These are phyloP conservation scores for Neurospora sublineolata DNA, from an alignment of 495 filamentous ascomycete genomes.

Conservation along the genomic window DNA sequence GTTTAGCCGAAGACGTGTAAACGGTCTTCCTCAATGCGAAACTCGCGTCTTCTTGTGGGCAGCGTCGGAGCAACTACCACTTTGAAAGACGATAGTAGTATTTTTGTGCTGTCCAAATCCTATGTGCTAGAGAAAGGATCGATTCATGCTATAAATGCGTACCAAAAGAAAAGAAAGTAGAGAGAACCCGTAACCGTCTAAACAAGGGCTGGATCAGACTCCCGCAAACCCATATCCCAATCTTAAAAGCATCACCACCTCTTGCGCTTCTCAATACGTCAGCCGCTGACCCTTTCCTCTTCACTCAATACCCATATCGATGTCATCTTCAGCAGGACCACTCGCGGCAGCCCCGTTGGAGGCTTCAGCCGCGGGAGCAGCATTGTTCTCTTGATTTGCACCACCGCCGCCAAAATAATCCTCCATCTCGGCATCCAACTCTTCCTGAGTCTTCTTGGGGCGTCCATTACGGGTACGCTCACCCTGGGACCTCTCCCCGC, in stretches of 20 bases:
- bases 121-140: not conserved
- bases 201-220: not conserved
- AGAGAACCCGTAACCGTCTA: not conserved
- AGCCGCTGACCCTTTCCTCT: not conserved
- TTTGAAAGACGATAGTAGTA: not conserved
- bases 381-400: constrained; percentile 12
- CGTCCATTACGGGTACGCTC: constrained; percentile 38
- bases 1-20: not conserved
- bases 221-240: constrained; percentile 3
- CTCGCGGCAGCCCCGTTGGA: constrained; percentile 1
- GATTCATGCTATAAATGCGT: not conserved
- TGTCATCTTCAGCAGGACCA: constrained; percentile 6
- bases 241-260: not conserved
- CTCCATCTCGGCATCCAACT: constrained; percentile 91
- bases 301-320: constrained; percentile 11
- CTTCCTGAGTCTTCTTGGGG: constrained; percentile 80
- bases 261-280: not conserved
- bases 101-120: not conserved
- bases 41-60: not conserved
- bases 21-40: not conserved
- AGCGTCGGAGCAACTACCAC: not conserved
- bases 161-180: not conserved
- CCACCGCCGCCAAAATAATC: constrained; percentile 65
- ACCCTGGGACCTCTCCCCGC: constrained; percentile 24
- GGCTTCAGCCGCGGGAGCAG: constrained; percentile 9